These are phyloP conservation scores for Wickerhamomyces silvicola DNA, from an alignment of 805 yeast genomes.

Conservation along the genomic window DNA sequence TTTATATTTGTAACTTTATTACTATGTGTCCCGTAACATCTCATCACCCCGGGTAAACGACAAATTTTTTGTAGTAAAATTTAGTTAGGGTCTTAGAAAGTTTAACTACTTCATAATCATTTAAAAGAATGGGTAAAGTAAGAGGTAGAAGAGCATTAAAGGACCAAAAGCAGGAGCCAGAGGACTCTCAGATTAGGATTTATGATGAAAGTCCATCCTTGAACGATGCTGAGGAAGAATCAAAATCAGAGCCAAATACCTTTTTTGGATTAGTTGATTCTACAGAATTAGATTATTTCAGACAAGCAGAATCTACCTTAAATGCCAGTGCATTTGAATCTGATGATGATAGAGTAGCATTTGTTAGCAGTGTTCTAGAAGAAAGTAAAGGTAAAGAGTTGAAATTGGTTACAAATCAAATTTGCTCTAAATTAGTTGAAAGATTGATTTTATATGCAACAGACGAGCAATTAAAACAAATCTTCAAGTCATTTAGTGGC, in stretches of 20 bases:
- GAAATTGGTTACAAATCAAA: constrained; percentile 88
- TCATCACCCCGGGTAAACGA: constrained; percentile 7
- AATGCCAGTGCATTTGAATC: constrained; percentile 72
- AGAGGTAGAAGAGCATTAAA: constrained; percentile 38
- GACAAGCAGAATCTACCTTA: constrained; percentile 83
- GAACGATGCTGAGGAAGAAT: constrained; percentile 12
- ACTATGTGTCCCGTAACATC: constrained; percentile 2
- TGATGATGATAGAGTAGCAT: constrained; percentile 66
- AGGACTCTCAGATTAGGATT: constrained; percentile 1
- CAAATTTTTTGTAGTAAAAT: constrained; percentile 1
- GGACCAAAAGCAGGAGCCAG: constrained; percentile 10
- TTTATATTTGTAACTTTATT: constrained; percentile 1
- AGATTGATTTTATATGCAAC: constrained; percentile 66
- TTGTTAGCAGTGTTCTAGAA: constrained; percentile 71
- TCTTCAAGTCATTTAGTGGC: constrained; percentile 65
- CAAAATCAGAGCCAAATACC: constrained; percentile 28
- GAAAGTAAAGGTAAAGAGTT: constrained; percentile 87
- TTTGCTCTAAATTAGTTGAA: constrained; percentile 89
- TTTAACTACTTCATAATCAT: neutral
- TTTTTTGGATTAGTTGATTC: constrained; percentile 87
- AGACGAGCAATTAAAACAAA: constrained; percentile 54
- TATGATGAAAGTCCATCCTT: constrained; percentile 5
- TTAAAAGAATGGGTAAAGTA: constrained; percentile 23
- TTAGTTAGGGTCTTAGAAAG: no score
- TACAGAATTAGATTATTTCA: constrained; percentile 83